These are phyloP conservation scores for Phytophthora aleatoria DNA, from an alignment of 352 stramenopile species.

Conservation along the genomic window DNA sequence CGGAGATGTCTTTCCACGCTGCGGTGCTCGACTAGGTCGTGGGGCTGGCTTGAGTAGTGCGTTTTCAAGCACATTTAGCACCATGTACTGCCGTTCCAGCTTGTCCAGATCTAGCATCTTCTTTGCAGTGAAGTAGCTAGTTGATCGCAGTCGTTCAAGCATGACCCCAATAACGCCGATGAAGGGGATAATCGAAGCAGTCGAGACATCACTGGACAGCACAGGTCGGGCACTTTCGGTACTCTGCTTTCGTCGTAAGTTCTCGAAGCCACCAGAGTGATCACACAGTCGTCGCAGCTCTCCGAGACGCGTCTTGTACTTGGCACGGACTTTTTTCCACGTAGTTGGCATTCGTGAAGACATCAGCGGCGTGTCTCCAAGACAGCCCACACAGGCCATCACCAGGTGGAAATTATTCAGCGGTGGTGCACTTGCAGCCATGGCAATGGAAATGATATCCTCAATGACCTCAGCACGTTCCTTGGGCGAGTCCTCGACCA, in stretches of 20 bases:
- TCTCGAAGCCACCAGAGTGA: conserved; percentile 75
- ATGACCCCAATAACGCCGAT: conserved; percentile 73
- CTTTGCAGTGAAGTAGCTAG: conserved; percentile 48
- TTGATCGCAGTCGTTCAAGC: conserved; percentile 60
- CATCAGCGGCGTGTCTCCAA: conserved; percentile 77
- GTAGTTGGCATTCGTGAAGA: conserved; percentile 63
- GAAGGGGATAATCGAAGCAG: conserved; percentile 64
- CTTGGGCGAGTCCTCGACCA: conserved; percentile 70
- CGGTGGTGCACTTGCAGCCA: conserved; percentile 41
- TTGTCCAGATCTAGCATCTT: conserved; percentile 62
- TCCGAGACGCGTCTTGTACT: conserved; percentile 68
- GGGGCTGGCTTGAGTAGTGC: conserved; percentile 39
- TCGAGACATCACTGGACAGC: conserved; percentile 22
- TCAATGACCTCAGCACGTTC: conserved; percentile 76
- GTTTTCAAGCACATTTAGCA: conserved; percentile 56
- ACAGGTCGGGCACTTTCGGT: conserved; percentile 33
- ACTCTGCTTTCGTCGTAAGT: conserved; percentile 61
- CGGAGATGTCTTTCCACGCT: conserved; percentile 23
- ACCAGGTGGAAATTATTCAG: conserved; percentile 83
- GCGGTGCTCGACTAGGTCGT: conserved; percentile 17
- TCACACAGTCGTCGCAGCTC: conserved; percentile 70
- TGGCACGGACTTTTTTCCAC: conserved; percentile 73
- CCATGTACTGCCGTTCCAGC: conserved; percentile 60
- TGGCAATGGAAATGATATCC: conserved; percentile 68
- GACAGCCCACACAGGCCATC: conserved; percentile 77